Evolutionary conservation across 129 eudicot species (phyloP).

Genomic region (Escallonia rubra): DNA sequence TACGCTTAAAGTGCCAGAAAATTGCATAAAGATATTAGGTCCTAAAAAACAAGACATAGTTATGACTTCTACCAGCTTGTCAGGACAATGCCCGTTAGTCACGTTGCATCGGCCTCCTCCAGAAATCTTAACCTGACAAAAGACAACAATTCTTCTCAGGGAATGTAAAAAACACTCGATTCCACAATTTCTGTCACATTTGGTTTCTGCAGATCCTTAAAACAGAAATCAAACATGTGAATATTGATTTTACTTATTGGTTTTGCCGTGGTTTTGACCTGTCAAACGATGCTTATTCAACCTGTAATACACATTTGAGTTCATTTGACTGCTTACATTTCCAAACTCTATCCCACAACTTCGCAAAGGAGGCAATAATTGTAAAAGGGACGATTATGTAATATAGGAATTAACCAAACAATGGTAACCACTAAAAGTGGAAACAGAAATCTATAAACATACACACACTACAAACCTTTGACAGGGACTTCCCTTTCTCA

Average conservation of each 20-base stretch:
- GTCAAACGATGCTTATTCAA: too few relatives aligned
- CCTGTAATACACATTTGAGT: too few relatives aligned
- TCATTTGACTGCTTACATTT: too few relatives aligned
- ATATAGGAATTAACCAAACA: too few relatives aligned
- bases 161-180: not conserved
- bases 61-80: constrained; percentile 49
- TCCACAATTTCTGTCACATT: not conserved
- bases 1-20: not conserved
- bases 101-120: constrained; percentile 98
- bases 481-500: constrained; percentile 80
- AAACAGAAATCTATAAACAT: not conserved
- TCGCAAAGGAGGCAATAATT: too few relatives aligned
- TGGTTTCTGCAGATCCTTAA: not conserved
- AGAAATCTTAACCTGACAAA: constrained; percentile 76
- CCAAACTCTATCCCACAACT: too few relatives aligned
- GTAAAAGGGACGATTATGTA: too few relatives aligned
- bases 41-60: too few relatives aligned
- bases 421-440: not conserved
- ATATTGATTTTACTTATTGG: too few relatives aligned
- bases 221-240: not conserved
- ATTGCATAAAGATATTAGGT: not conserved
- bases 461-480: constrained; percentile 74
- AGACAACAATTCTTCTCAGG: not conserved
- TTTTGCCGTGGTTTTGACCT: not conserved
- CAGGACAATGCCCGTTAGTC: constrained; percentile 83